phyloP scores from a whole-genome alignment of 208 protist genomes.

The Acanthamoeba castellanii region DNA sequence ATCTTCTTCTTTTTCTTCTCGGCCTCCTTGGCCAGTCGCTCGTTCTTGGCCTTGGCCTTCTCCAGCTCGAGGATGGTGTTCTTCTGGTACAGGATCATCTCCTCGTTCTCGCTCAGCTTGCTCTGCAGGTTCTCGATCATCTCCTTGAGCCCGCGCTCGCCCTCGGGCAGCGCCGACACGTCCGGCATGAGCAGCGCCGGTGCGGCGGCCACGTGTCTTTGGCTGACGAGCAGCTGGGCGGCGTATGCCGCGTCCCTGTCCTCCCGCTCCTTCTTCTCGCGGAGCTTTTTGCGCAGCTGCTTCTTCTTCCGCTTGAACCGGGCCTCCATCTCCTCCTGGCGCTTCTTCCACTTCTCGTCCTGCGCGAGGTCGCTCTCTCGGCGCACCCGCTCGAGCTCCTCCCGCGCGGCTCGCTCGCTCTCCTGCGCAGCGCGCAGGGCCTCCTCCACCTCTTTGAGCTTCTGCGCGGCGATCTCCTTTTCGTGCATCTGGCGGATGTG shows the following conservation, averaged over 20 bases:
- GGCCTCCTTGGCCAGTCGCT: background rate
- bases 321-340: background rate
- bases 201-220: background rate
- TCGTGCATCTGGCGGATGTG: background rate
- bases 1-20: conserved; percentile 22
- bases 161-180: background rate
- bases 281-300: background rate
- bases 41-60: background rate
- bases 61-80: background rate
- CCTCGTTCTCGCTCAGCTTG: conserved; percentile 8
- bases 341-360: background rate
- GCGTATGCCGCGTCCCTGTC: background rate
- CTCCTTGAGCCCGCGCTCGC: background rate
- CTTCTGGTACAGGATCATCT: conserved; percentile 44
- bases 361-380: background rate
- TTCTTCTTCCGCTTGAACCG: background rate
- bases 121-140: conserved; percentile 34
- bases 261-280: background rate
- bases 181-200: background rate
- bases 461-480: background rate
- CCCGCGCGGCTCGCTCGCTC: background rate
- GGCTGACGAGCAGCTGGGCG: background rate
- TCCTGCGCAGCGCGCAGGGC: background rate
- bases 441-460: background rate
- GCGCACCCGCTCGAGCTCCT: background rate